Evolutionary conservation across 2,329 filamentous ascomycete genomes (phyloP).

Genomic region (Sphaerostilbella broomeana): DNA sequence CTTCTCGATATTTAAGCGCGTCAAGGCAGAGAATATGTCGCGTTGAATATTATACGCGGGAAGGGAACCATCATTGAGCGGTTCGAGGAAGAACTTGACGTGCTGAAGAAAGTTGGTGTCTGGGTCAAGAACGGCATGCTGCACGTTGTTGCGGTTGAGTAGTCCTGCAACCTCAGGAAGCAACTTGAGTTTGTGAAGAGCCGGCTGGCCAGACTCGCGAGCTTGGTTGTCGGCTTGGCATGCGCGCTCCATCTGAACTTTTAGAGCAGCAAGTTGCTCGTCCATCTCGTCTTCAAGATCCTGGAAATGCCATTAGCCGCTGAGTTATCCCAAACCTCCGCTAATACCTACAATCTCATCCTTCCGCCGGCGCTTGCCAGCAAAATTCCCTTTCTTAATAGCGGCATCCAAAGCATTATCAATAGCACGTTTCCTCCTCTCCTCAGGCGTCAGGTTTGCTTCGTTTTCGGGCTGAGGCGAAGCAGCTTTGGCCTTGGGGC

Average conservation of each 20-base stretch:
- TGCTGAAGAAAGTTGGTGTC: conserved; percentile 93
- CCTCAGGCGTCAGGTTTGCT: conserved; percentile 73
- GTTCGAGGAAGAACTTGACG: conserved; percentile 95
- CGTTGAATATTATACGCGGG: conserved; percentile 97
- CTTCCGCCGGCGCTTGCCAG: conserved; percentile 66
- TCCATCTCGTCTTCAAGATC: conserved; percentile 88
- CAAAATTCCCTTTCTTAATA: conserved; percentile 62
- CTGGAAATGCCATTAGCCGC: conserved; percentile 42
- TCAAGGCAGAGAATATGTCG: conserved; percentile 78
- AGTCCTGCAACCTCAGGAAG: conserved; percentile 84
- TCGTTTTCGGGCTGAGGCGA: conserved; percentile 62
- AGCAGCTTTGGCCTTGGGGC: conserved; percentile 36
- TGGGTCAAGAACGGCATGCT: conserved; percentile 79
- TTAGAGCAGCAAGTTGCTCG: conserved; percentile 80
- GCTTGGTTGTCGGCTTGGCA: conserved; percentile 81
- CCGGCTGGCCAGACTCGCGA: conserved; percentile 71
- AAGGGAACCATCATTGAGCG: conserved; percentile 85
- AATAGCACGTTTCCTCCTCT: conserved; percentile 75
- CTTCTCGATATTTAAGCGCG: conserved; percentile 79
- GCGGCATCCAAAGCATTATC: conserved; percentile 84
- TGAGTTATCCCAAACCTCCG: not conserved
- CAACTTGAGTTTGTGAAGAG: conserved; percentile 87
- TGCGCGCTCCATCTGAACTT: conserved; percentile 82
- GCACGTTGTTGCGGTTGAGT: conserved; percentile 82
- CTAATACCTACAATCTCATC: conserved; percentile 67